Evolutionary conservation across 805 yeast species (phyloP).

Genomic region (Starmerella lactis-condensi): DNA sequence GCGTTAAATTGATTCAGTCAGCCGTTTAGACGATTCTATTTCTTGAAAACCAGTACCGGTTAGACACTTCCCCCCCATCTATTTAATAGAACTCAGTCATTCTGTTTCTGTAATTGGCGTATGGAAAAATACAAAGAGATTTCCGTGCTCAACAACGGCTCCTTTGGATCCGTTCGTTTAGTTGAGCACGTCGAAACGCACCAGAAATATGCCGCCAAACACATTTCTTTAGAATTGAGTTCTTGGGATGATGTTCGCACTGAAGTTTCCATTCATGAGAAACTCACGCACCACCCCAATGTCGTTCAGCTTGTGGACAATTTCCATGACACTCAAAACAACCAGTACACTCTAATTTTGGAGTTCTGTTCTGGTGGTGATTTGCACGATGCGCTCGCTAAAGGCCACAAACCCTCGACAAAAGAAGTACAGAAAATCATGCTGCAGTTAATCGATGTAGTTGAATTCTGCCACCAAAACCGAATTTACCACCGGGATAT

Average conservation of each 20-base stretch:
- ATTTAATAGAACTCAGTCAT: too few relatives aligned
- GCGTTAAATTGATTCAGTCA: too few relatives aligned
- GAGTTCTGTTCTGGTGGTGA: conserved; percentile 79
- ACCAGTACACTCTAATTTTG: conserved; percentile 46
- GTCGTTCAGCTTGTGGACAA: conserved; percentile 60
- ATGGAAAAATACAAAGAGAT: conserved; percentile 36
- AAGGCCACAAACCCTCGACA: conserved; percentile 29
- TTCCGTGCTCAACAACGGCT: conserved; percentile 58
- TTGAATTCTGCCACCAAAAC: conserved; percentile 72
- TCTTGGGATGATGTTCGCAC: conserved; percentile 6
- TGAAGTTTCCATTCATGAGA: conserved; percentile 44
- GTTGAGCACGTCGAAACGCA: conserved; percentile 47
- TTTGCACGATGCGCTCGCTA: conserved; percentile 51
- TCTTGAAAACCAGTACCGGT: too few relatives aligned
- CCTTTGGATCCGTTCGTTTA: conserved; percentile 78
- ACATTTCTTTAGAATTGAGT: conserved; percentile 27
- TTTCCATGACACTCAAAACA: conserved; percentile 29
- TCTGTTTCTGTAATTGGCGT: too few relatives aligned
- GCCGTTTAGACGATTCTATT: too few relatives aligned
- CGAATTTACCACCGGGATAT: conserved; percentile 91
- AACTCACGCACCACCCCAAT: conserved; percentile 62
- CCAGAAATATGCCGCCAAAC: conserved; percentile 65
- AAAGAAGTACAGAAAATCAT: conserved; percentile 36
- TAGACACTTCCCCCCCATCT: too few relatives aligned
- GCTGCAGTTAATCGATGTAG: conserved; percentile 63